Percentiles rank a stretch among this genome's conserved stretches.
Conservation (phyloP, 768 basidiomycete species). For the Boletus speciosus region DNA sequence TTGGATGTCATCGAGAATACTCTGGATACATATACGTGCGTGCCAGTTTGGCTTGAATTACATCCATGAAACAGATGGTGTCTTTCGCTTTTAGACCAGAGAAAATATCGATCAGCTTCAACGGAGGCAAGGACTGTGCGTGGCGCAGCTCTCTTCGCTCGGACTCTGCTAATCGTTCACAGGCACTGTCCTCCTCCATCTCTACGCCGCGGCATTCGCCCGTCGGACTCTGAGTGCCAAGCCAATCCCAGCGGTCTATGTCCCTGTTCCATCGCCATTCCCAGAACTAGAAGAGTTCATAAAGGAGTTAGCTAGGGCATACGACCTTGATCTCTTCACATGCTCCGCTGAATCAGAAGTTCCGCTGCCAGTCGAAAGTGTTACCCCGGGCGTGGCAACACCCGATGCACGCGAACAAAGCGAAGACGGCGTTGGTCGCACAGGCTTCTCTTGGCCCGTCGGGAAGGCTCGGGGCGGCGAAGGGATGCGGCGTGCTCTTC, state of each 20-base stretch:
- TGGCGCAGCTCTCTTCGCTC: constrained; percentile 4
- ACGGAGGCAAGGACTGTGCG: constrained; percentile 98
- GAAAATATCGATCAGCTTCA: constrained; percentile 86
- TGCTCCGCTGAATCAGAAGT: constrained; percentile 34
- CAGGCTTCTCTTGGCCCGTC: constrained; percentile 34
- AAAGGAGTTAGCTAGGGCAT: constrained; percentile 51
- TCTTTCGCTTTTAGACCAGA: constrained; percentile 47
- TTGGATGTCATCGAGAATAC: constrained; percentile 76
- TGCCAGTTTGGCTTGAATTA: constrained; percentile 8
- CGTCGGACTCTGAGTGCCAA: constrained; percentile 37
- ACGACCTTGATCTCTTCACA: constrained; percentile 71
- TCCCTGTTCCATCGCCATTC: constrained; percentile 89
- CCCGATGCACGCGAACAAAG: constrained; percentile 11
- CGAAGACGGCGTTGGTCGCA: neutral
- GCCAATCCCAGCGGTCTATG: constrained; percentile 72
- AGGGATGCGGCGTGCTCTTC: constrained; percentile 77
- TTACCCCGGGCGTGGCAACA: constrained; percentile 34
- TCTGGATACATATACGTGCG: constrained; percentile 80
- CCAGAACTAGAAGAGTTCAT: constrained; percentile 82
- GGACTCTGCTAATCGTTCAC: constrained; percentile 6
- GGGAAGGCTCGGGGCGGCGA: constrained; percentile 58
- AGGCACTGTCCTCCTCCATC: constrained; percentile 95
- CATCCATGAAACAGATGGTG: constrained; percentile 5
- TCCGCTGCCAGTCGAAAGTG: constrained; percentile 47
- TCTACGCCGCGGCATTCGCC: constrained; percentile 73